These are phyloP conservation scores for Lichina pygmaea DNA, from an alignment of 495 filamentous ascomycete species.

Conservation along the genomic window DNA sequence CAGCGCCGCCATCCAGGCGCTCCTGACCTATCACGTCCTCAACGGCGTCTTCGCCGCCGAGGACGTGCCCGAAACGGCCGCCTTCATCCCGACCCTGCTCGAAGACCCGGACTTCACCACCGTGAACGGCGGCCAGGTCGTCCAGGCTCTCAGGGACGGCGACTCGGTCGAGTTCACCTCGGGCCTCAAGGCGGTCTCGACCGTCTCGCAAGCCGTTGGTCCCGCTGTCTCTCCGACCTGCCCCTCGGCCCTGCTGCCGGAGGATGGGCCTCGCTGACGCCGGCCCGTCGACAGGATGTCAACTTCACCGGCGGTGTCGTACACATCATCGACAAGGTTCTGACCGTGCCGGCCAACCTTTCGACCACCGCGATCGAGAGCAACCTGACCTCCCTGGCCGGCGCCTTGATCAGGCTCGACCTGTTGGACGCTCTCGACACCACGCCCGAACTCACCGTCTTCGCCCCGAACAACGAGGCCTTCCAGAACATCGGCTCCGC, in stretches of 20 bases:
- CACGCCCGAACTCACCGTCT: slow-evolving; percentile 29
- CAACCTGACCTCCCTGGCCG: slow-evolving; percentile 27
- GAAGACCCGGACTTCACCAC: slow-evolving; percentile 21
- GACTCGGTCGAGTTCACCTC: slow-evolving; percentile 8
- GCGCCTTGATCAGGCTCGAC: slow-evolving; percentile 22
- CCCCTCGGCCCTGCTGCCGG: not conserved
- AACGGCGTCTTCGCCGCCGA: slow-evolving; percentile 21
- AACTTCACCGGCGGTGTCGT: slow-evolving; percentile 35
- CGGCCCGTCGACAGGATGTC: slow-evolving; percentile 16
- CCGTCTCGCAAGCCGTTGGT: slow-evolving; percentile 13
- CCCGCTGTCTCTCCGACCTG: not conserved
- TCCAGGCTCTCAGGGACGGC: slow-evolving; percentile 11
- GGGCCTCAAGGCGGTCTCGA: slow-evolving; percentile 6
- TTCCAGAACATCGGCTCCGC: slow-evolving; percentile 31
- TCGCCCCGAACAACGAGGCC: slow-evolving; percentile 29
- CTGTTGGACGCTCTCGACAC: slow-evolving; percentile 17
- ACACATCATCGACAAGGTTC: slow-evolving; percentile 33
- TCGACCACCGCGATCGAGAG: slow-evolving; percentile 18
- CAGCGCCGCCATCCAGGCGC: slow-evolving; percentile 13
- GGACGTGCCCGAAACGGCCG: slow-evolving; percentile 14
- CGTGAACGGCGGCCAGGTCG: slow-evolving; percentile 21
- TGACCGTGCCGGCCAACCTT: slow-evolving; percentile 26
- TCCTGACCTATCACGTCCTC: slow-evolving; percentile 39
- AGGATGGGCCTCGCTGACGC: not conserved
- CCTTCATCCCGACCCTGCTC: slow-evolving; percentile 28